phyloP scores from a whole-genome alignment of 352 stramenopile species.

The Salisapilia sapeloensis region DNA sequence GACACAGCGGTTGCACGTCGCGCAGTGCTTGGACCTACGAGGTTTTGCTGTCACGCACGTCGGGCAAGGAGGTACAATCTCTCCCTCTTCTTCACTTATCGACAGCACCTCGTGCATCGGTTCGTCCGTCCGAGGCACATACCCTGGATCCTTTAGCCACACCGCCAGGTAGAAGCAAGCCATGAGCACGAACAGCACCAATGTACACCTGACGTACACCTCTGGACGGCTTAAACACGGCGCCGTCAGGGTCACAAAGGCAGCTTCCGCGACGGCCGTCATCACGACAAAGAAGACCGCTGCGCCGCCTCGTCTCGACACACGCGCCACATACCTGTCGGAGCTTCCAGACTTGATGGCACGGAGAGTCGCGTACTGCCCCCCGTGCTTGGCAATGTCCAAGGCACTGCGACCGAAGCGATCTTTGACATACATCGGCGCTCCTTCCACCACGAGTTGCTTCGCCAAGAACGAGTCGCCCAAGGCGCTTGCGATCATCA shows the following conservation, averaged over 20 bases:
- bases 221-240: slow-evolving; percentile 15
- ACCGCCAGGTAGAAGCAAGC: slow-evolving; percentile 61
- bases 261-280: slow-evolving; percentile 18
- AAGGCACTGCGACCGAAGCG: slow-evolving; percentile 59
- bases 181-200: slow-evolving; percentile 20
- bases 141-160: slow-evolving; percentile 62
- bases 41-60: slow-evolving; percentile 67
- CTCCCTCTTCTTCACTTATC: slow-evolving; percentile 35
- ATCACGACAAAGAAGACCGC: slow-evolving; percentile 59
- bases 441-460: slow-evolving; percentile 69
- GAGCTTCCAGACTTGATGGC: slow-evolving; percentile 49
- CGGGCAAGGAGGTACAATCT: slow-evolving; percentile 46
- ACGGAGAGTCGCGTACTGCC: slow-evolving; percentile 41
- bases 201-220: slow-evolving; percentile 9
- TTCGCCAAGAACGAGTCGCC: slow-evolving; percentile 68
- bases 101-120: slow-evolving; percentile 64
- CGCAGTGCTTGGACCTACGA: slow-evolving; percentile 65
- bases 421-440: slow-evolving; percentile 35
- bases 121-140: slow-evolving; percentile 33
- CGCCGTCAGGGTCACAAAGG: slow-evolving; percentile 39
- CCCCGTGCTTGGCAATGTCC: slow-evolving; percentile 50
- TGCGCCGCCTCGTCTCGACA: slow-evolving; percentile 37
- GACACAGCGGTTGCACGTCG: slow-evolving; percentile 56
- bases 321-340: slow-evolving; percentile 42
- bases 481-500: slow-evolving; percentile 72